phyloP scores from a whole-genome alignment of 164 flowering plant species.

The Hamamelis virginiana region DNA sequence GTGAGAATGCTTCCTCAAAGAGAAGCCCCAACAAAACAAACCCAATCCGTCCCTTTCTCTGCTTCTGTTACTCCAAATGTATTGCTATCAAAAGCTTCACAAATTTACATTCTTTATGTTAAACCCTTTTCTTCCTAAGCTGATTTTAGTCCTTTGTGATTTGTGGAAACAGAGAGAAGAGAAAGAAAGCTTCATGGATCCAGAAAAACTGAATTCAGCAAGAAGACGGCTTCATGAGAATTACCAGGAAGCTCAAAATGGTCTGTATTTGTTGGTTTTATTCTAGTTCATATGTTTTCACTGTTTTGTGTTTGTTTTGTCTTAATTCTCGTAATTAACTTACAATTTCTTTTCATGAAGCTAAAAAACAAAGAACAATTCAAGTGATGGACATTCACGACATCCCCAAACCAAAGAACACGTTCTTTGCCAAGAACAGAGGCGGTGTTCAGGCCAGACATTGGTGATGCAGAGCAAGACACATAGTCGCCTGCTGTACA shows the following conservation, averaged over 20 bases:
- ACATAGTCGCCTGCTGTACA: no score
- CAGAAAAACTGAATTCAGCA: neutral
- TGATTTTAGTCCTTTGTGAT: no score
- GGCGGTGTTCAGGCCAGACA: constrained; percentile 19
- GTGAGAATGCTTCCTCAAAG: neutral
- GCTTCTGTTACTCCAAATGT: no score
- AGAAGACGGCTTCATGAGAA: constrained; percentile 4
- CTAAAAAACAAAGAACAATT: constrained; percentile 89
- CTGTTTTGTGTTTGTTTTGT: neutral
- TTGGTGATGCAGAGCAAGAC: no score
- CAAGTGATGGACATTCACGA: constrained; percentile 89
- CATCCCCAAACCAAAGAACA: constrained; percentile 78
- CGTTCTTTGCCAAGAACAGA: constrained; percentile 71
- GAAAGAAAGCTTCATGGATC: neutral
- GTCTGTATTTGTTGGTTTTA: no score
- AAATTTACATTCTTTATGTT: no score
- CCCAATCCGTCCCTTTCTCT: neutral
- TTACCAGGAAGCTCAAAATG: constrained; percentile 3
- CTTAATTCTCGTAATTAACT: neutral
- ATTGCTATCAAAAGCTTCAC: no score
- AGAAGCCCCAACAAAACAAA: constrained; percentile 1
- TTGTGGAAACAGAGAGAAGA: neutral
- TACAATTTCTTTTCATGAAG: constrained; percentile 13
- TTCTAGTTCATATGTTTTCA: no score
- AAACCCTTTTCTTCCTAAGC: no score